phyloP scores from a whole-genome alignment of 1,284 basidiomycete genomes.

The Leccinum ponderosum region DNA sequence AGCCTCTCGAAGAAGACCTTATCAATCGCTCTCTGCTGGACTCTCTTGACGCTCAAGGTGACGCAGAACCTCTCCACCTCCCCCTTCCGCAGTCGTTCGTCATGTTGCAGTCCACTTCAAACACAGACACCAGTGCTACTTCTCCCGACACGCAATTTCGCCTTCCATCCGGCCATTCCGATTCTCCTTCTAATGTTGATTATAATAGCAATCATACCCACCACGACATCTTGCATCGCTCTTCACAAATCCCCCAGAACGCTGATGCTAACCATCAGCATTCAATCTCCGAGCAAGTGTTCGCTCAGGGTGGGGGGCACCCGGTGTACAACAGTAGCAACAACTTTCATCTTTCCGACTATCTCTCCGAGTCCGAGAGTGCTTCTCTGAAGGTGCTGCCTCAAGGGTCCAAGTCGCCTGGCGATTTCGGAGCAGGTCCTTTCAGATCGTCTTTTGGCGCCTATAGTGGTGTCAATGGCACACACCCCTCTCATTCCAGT shows the following conservation, averaged over 20 bases:
- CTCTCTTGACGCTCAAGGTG: conserved; percentile 75
- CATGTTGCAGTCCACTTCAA: conserved; percentile 38
- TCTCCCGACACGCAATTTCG: conserved; percentile 59
- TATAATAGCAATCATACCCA: conserved; percentile 36
- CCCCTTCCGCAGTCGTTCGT: conserved; percentile 23
- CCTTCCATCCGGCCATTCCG: conserved; percentile 45
- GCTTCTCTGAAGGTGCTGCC: conserved; percentile 39
- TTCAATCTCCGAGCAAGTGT: conserved; percentile 33
- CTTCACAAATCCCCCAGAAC: conserved; percentile 39
- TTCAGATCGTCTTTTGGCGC: conserved; percentile 37
- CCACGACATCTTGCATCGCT: conserved; percentile 34
- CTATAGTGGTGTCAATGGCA: conserved; percentile 35
- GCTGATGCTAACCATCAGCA: conserved; percentile 35
- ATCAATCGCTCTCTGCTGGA: conserved; percentile 81
- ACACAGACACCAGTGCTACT: conserved; percentile 52
- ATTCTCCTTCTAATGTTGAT: conserved; percentile 47
- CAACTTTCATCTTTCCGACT: conserved; percentile 41
- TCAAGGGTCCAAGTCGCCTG: conserved; percentile 38
- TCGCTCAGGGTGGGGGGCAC: conserved; percentile 32
- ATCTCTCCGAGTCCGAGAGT: conserved; percentile 38
- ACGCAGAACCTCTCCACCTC: conserved; percentile 63
- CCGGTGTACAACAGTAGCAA: conserved; percentile 51
- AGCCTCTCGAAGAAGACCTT: conserved; percentile 70
- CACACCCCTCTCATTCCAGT: conserved; percentile 22
- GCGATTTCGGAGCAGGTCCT: conserved; percentile 42